Base-by-base conservation (phyloP, 768 basidiomycete species). In the Amanita fuliginea region DNA sequence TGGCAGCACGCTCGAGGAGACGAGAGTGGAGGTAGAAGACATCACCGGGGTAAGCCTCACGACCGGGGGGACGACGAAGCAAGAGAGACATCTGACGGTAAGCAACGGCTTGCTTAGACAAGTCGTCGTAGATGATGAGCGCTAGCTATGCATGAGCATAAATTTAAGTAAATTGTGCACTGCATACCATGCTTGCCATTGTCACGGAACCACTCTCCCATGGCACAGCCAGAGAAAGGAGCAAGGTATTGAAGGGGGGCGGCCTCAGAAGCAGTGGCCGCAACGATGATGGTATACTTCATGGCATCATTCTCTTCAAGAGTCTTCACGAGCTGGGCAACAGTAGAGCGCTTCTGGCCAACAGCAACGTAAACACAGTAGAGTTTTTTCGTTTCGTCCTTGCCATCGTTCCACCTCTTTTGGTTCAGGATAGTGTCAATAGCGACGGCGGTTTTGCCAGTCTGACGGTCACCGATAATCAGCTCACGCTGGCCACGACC, bases 141-240 rank as follows among this genome's bases (percentile, higher is more conserved):
- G 95, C 86, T 87, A 50, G 21, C 47, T 13, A 24, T 36, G 54
- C 47, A 45, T 52, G 28, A 61, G 54, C 42, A 46, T 42, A 55
- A 32, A 13, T 41, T 14, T 18, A 39, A 30, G 10, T 10, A 18
- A 42, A 42, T 13, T 11, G 42, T 1, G 26, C n/a, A 3, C 5
- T 7, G 28, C 81, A 48, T 61, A 86, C 86, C 94, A 71, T 99
- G 96, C 76, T 95, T 97, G 75, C 93, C 95, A 68, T 99, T 99
- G 74, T 99, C 96, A 73, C 92, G 89, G 96, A 99, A 99, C 95
- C 95, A 99, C 75, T 99, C 96, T 67, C 96, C 96, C 93, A 99
- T 99, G 62, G 96, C 96, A 71, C 92, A 95, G 56, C 96, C 96
- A 58, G 96, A 95, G 91, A 99, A 99, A 58, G 96, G 96, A 62